These are phyloP conservation scores for Reticulascus tulasneorum DNA, from an alignment of 2,329 filamentous ascomycete species.

Conservation along the genomic window DNA sequence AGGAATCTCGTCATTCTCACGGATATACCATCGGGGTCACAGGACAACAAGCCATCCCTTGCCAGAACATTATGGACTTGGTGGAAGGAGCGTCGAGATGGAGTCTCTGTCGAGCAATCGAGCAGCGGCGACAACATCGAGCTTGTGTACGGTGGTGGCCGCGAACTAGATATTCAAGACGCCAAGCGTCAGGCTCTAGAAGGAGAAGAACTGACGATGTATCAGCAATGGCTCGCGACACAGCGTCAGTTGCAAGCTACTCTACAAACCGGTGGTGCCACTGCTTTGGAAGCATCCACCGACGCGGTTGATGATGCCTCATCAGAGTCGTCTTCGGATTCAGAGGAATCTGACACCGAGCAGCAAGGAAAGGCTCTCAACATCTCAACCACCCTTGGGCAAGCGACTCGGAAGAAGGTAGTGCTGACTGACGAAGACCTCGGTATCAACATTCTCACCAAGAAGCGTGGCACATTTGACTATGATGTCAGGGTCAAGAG, in stretches of 20 bases:
- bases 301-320: constrained; percentile 80
- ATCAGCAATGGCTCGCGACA: constrained; percentile 89
- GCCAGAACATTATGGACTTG: constrained; percentile 75
- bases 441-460: constrained; percentile 84
- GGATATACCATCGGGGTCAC: constrained; percentile 57
- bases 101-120: constrained; percentile 54
- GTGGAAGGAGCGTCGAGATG: constrained; percentile 67
- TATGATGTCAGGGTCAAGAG: constrained; percentile 90
- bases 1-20: constrained; percentile 86
- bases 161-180: constrained; percentile 57
- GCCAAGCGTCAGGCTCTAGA: constrained; percentile 63
- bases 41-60: constrained; percentile 50
- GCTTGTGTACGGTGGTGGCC: constrained; percentile 62
- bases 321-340: constrained; percentile 79
- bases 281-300: constrained; percentile 63
- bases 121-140: constrained; percentile 57
- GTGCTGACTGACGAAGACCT: constrained; percentile 85
- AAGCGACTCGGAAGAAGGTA: constrained; percentile 80
- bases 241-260: constrained; percentile 84
- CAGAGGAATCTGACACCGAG: constrained; percentile 84
- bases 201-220: constrained; percentile 71
- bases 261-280: constrained; percentile 64
- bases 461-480: constrained; percentile 87
- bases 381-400: constrained; percentile 77
- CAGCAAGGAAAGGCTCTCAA: constrained; percentile 91